phyloP scores from a whole-genome alignment of 495 filamentous ascomycete genomes.

The Lasiosphaeriaceae sp. region DNA sequence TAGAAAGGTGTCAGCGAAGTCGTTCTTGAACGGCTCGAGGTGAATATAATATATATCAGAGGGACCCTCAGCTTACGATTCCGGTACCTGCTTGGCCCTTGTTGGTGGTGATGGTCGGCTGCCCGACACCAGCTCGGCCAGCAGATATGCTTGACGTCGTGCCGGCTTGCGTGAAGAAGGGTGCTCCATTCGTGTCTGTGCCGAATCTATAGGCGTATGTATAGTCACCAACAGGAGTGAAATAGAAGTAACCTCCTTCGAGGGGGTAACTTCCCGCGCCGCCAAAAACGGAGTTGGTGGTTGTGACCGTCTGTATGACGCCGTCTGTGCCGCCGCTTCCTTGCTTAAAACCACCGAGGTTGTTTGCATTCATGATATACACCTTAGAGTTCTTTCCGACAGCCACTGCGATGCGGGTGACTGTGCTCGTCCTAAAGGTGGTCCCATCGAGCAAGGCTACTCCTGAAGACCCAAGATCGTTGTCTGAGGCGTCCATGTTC shows the following conservation, averaged over 20 bases:
- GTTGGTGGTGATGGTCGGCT: slow-evolving; percentile 38
- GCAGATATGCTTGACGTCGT: slow-evolving; percentile 31
- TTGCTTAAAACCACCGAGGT: slow-evolving; percentile 47
- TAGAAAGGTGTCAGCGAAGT: not conserved
- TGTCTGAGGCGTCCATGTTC: slow-evolving; percentile 38
- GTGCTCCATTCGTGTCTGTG: slow-evolving; percentile 29
- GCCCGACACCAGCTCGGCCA: slow-evolving; percentile 37
- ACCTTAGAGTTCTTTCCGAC: slow-evolving; percentile 46
- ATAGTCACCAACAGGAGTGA: slow-evolving; percentile 31
- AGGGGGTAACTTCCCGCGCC: slow-evolving; percentile 45
- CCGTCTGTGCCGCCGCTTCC: slow-evolving; percentile 38
- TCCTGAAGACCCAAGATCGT: slow-evolving; percentile 40
- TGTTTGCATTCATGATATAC: slow-evolving; percentile 44
- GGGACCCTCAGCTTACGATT: slow-evolving; percentile 2
- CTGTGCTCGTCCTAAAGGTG: slow-evolving; percentile 36
- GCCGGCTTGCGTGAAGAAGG: slow-evolving; percentile 34
- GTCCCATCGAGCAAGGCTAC: slow-evolving; percentile 33
- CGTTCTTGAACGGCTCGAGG: slow-evolving; percentile 9
- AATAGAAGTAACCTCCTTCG: slow-evolving; percentile 48
- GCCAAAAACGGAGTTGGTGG: slow-evolving; percentile 39
- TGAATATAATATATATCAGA: not conserved
- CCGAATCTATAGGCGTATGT: slow-evolving; percentile 35
- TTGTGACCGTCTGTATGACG: slow-evolving; percentile 40
- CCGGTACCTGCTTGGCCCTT: slow-evolving; percentile 38
- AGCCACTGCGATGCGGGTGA: slow-evolving; percentile 35